Percentiles rank a stretch among this genome's conserved stretches.
These are phyloP conservation scores for Solanum chaucha DNA, from an alignment of 257 asterid genomes.

Conservation along the genomic window DNA sequence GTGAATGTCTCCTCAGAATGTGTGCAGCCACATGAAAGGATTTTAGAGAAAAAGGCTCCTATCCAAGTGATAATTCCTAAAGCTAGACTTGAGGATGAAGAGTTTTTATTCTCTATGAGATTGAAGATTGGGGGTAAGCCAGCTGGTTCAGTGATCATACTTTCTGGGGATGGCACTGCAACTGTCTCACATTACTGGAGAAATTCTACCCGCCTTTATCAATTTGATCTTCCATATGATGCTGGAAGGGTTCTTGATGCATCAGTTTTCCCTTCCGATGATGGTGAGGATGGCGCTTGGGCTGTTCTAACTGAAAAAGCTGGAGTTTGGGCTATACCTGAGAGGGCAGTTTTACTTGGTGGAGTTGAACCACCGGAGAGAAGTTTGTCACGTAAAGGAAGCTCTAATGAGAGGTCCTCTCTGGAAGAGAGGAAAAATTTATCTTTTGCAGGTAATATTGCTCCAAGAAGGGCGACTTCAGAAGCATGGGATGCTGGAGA, in stretches of 20 bases:
- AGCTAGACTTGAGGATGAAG: conserved; percentile 92
- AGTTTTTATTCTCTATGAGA: conserved; percentile 78
- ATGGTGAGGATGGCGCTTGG: conserved; percentile 82
- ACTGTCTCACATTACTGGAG: conserved; percentile 90
- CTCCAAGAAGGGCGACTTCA: conserved; percentile 74
- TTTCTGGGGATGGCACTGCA: conserved; percentile 96
- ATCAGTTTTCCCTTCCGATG: conserved; percentile 69
- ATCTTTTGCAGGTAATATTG: conserved; percentile 46
- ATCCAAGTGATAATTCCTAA: conserved; percentile 88
- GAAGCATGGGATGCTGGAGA: conserved; percentile 82
- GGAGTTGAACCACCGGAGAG: conserved; percentile 97
- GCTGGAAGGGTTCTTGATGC: conserved; percentile 95
- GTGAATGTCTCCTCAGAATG: conserved; percentile 29
- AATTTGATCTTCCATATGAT: conserved; percentile 88
- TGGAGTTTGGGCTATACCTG: conserved; percentile 98
- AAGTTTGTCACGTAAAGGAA: conserved; percentile 88
- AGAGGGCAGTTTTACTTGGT: conserved; percentile 78
- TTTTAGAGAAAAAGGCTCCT: conserved; percentile 80
- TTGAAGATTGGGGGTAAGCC: conserved; percentile 85
- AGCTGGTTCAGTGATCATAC: conserved; percentile 77
- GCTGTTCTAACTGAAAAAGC: conserved; percentile 90
- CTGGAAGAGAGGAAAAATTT: conserved; percentile 55
- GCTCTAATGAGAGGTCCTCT: conserved; percentile 64
- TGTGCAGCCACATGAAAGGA: conserved; percentile 40
- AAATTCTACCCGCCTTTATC: conserved; percentile 75